Evolutionary conservation across 2,329 filamentous ascomycete genomes (phyloP).

Genomic region (Venturia aucupariae): DNA sequence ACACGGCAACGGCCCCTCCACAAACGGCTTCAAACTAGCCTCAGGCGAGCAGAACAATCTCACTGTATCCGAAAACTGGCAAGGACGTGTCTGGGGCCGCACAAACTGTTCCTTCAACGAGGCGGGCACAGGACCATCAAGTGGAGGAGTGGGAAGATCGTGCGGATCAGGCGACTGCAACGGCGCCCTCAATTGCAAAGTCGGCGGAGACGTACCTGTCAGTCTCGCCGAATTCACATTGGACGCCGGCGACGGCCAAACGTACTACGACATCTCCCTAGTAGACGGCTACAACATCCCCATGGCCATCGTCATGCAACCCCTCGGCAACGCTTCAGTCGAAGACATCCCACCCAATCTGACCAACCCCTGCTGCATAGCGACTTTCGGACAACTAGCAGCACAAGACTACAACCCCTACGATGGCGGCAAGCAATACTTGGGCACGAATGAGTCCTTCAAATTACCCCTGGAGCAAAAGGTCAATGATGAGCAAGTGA

Average conservation of each 20-base stretch:
- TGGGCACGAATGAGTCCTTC: conserved; percentile 55
- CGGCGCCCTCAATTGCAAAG: conserved; percentile 57
- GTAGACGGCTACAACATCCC: conserved; percentile 81
- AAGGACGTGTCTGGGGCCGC: conserved; percentile 72
- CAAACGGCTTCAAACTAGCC: conserved; percentile 58
- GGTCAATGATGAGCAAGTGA: conserved; percentile 48
- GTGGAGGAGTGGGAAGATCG: conserved; percentile 41
- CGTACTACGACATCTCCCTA: conserved; percentile 76
- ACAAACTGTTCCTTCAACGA: conserved; percentile 73
- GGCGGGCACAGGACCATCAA: conserved; percentile 46
- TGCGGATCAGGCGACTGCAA: conserved; percentile 72
- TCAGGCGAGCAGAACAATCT: conserved; percentile 50
- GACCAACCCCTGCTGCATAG: conserved; percentile 69
- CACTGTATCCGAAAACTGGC: conserved; percentile 64
- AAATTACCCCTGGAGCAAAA: conserved; percentile 53
- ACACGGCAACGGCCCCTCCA: conserved; percentile 56
- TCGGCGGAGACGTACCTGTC: conserved; percentile 60
- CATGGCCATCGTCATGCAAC: conserved; percentile 44
- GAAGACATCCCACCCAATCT: conserved; percentile 61
- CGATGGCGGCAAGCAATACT: conserved; percentile 28
- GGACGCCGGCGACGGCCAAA: conserved; percentile 56
- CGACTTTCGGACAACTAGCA: conserved; percentile 52
- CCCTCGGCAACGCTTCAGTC: conserved; percentile 51
- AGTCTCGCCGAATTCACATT: conserved; percentile 77
- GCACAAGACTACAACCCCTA: conserved; percentile 38